Conservation (phyloP, 179 eudicot genomes). For the Drosera spatulata region DNA sequence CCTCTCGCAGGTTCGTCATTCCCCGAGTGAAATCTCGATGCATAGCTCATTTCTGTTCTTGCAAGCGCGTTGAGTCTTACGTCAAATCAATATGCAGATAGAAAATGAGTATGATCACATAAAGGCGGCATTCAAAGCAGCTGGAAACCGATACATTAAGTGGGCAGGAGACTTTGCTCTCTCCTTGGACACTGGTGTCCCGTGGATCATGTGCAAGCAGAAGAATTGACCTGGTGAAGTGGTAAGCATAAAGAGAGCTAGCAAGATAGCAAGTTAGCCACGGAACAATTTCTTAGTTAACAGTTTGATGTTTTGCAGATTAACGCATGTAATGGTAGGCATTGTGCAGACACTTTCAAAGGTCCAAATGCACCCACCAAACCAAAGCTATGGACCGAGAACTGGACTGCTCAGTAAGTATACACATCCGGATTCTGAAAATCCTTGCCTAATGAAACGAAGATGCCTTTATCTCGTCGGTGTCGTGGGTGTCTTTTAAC, state of each 20-base stretch:
- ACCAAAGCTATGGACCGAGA: constrained; percentile 90
- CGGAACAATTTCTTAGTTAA: background rate
- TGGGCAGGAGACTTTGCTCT: constrained; percentile 83
- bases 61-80: background rate
- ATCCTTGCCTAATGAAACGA: no score
- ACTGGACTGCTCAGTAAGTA: constrained; percentile 96
- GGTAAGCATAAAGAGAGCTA: constrained; percentile 18
- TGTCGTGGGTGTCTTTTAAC: no score
- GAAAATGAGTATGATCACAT: constrained; percentile 86
- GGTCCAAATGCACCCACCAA: constrained; percentile 82
- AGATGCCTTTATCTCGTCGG: no score
- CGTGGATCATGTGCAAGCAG: constrained; percentile 98
- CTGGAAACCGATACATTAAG: constrained; percentile 38
- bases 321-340: constrained; percentile 96
- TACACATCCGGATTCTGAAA: no score
- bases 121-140: constrained; percentile 39
- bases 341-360: constrained; percentile 74
- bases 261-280: background rate
- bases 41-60: no score
- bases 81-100: constrained; percentile 25
- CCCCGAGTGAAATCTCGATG: background rate
- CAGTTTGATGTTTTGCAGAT: constrained; percentile 25
- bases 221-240: constrained; percentile 64
- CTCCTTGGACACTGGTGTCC: constrained; percentile 46
- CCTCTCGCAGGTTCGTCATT: constrained; percentile 49